These are phyloP conservation scores for Iris pallida DNA, from an alignment of 116 monocot species.

Conservation along the genomic window DNA sequence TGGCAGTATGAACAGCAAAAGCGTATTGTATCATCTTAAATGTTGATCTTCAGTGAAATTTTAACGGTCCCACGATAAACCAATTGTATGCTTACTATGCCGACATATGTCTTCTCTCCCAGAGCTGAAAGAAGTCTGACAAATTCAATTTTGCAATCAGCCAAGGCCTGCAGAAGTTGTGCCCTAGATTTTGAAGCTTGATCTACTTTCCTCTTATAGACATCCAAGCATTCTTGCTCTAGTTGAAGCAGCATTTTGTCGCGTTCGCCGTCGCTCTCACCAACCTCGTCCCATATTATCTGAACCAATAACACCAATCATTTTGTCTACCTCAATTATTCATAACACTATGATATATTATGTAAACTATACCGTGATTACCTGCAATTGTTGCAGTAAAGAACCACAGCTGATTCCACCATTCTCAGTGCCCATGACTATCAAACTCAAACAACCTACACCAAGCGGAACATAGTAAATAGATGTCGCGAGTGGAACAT, in stretches of 20 bases:
- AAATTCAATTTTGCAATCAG: conserved; percentile 63
- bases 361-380: conserved; percentile 3
- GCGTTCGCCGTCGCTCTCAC: conserved; percentile 81
- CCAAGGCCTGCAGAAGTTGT: conserved; percentile 60
- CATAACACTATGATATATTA: not conserved
- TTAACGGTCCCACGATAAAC: not conserved
- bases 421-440: conserved; percentile 26
- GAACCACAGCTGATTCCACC: conserved; percentile 64
- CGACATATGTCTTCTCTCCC: conserved; percentile 50
- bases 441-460: conserved; percentile 35
- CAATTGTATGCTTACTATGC: conserved; percentile 39
- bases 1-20: too few species aligned
- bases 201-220: conserved; percentile 94
- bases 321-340: not conserved
- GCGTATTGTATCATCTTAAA: not conserved
- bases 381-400: conserved; percentile 79
- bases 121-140: conserved; percentile 67
- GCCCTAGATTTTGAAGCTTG: conserved; percentile 77
- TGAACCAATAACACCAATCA: conserved; percentile 20
- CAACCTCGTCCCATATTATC: conserved; percentile 99
- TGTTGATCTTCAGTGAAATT: not conserved
- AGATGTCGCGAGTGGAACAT: too few species aligned
- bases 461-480: not conserved
- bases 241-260: conserved; percentile 86
- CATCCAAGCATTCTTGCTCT: conserved; percentile 91